These are phyloP conservation scores for Iodosphaeria phyllophila DNA, from an alignment of 2,329 filamentous ascomycete genomes.

Conservation along the genomic window DNA sequence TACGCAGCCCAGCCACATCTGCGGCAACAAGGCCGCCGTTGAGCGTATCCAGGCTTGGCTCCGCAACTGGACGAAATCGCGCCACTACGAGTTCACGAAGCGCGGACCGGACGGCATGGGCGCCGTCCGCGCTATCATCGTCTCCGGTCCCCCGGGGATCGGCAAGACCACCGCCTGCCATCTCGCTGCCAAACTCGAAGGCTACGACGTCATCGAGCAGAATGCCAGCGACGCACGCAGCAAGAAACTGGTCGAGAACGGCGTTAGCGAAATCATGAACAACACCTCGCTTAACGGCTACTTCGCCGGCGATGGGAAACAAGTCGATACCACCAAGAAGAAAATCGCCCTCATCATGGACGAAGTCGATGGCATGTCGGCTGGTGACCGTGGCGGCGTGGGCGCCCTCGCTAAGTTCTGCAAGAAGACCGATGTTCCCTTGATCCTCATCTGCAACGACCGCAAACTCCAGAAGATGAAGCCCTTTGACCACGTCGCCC, in stretches of 20 bases:
- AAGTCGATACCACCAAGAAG: slow-evolving; percentile 65
- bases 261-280: slow-evolving; percentile 77
- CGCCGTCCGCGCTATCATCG: slow-evolving; percentile 71
- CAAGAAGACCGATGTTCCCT: slow-evolving; percentile 83
- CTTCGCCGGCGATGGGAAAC: slow-evolving; percentile 69
- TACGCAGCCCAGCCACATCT: slow-evolving; percentile 68
- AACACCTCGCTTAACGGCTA: slow-evolving; percentile 86
- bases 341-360: slow-evolving; percentile 97
- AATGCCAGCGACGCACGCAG: slow-evolving; percentile 93
- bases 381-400: slow-evolving; percentile 87
- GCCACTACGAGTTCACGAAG: slow-evolving; percentile 65
- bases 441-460: slow-evolving; percentile 97
- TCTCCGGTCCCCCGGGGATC: slow-evolving; percentile 88
- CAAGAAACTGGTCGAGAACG: slow-evolving; percentile 84
- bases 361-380: slow-evolving; percentile 97
- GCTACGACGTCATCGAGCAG: slow-evolving; percentile 83
- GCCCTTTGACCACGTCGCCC: slow-evolving; percentile 74
- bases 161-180: slow-evolving; percentile 96
- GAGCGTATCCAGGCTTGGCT: slow-evolving; percentile 86
- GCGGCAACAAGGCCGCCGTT: slow-evolving; percentile 80
- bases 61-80: slow-evolving; percentile 58
- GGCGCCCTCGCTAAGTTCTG: slow-evolving; percentile 86
- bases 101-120: slow-evolving; percentile 74
- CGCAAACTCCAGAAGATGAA: slow-evolving; percentile 91
- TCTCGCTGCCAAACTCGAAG: slow-evolving; percentile 78